These are phyloP conservation scores for baker's yeast (Saccharomyces cerevisiae) DNA, from an alignment of 805 yeast species.

Conservation along the genomic window DNA sequence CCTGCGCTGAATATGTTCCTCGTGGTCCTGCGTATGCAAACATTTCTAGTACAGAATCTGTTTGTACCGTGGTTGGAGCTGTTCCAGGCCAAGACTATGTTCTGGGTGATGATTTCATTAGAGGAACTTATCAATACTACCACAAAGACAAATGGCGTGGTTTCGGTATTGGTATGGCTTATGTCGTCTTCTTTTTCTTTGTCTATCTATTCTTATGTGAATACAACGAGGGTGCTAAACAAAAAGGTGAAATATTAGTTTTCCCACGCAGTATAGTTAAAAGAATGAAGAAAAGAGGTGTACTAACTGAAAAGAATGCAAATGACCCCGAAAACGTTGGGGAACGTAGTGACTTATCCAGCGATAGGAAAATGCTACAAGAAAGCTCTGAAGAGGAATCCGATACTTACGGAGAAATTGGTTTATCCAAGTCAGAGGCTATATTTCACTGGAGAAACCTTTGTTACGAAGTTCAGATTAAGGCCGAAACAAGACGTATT, in stretches of 20 bases:
- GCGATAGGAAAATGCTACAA: neutral
- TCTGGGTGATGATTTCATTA: constrained; percentile 40
- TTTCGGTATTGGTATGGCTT: constrained; percentile 49
- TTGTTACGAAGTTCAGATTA: constrained; percentile 59
- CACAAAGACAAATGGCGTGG: constrained; percentile 49
- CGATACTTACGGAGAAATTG: constrained; percentile 19
- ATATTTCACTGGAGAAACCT: constrained; percentile 75
- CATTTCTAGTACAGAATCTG: constrained; percentile 18
- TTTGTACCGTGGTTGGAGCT: constrained; percentile 48
- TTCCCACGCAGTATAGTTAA: constrained; percentile 42
- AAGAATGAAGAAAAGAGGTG: constrained; percentile 35
- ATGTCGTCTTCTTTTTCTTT: constrained; percentile 41
- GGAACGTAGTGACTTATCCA: neutral
- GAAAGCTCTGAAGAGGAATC: constrained; percentile 8
- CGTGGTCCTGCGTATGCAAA: constrained; percentile 35
- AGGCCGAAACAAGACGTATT: constrained; percentile 51
- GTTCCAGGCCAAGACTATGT: constrained; percentile 39
- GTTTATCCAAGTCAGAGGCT: constrained; percentile 33
- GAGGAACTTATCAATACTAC: constrained; percentile 34
- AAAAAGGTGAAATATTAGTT: constrained; percentile 54
- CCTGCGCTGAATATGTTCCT: constrained; percentile 36
- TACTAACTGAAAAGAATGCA: neutral
- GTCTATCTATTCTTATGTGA: constrained; percentile 45
- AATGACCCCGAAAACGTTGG: neutral
- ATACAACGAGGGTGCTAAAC: constrained; percentile 43